Conservation (phyloP, 371 early-diverging fungal genomes). For the Mortierella sp. region DNA sequence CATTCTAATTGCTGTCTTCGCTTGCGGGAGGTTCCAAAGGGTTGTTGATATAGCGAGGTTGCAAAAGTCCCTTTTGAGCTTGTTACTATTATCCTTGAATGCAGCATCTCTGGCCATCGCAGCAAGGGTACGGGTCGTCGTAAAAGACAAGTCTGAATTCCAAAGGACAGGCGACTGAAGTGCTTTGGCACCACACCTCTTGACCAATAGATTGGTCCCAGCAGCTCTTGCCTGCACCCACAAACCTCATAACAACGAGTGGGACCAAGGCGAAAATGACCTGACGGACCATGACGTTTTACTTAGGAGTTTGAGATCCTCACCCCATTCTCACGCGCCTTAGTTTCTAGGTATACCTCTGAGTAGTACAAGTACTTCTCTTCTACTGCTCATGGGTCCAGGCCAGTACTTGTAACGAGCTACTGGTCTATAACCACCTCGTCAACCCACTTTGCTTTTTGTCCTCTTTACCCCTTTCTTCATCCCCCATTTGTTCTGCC, state of each 20-base stretch:
- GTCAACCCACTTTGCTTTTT: no score
- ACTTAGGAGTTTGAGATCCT: no score
- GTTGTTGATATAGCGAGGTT: not conserved
- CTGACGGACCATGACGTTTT: not conserved
- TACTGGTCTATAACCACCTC: no score
- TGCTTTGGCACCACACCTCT: not conserved
- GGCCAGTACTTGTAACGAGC: no score
- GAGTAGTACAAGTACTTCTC: no score
- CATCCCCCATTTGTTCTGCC: no score
- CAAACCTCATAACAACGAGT: not conserved
- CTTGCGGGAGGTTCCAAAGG: not conserved
- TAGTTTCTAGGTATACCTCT: no score
- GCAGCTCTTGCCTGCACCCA: not conserved
- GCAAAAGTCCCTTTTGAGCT: not conserved
- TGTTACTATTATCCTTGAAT: not conserved
- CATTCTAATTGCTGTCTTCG: no score
- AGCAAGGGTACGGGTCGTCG: not conserved
- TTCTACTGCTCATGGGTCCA: no score
- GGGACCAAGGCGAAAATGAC: not conserved
- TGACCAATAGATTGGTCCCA: not conserved
- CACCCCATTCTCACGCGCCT: no score
- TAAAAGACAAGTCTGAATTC: not conserved
- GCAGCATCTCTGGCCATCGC: not conserved
- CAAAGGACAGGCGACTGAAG: not conserved
- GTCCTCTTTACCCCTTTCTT: no score